Evolutionary conservation across 1,284 basidiomycete species (phyloP).

Genomic region (Cutaneotrichosporon curvatum): DNA sequence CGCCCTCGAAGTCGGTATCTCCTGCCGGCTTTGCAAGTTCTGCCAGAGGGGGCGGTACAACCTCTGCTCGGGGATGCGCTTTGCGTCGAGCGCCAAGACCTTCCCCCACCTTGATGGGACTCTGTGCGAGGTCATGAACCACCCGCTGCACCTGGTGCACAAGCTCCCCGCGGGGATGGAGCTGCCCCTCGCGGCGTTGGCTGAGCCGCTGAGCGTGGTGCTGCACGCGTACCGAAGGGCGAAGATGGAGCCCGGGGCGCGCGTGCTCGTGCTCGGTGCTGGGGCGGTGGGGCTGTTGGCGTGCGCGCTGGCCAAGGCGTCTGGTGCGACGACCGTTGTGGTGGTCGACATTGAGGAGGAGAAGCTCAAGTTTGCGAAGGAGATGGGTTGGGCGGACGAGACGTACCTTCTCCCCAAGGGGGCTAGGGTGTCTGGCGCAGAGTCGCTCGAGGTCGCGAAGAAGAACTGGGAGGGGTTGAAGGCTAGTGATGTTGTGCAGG

Average conservation of each 20-base stretch:
- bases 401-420: conserved; percentile 59
- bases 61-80: conserved; percentile 77
- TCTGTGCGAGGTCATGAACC: conserved; percentile 78
- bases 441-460: conserved; percentile 62
- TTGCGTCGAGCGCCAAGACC: conserved; percentile 81
- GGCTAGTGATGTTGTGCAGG: conserved; percentile 17
- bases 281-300: conserved; percentile 88
- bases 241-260: conserved; percentile 55
- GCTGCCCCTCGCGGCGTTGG: conserved; percentile 73
- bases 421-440: conserved; percentile 51
- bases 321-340: conserved; percentile 64
- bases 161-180: conserved; percentile 73
- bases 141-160: conserved; percentile 75
- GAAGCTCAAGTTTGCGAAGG: conserved; percentile 67
- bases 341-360: conserved; percentile 78
- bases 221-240: conserved; percentile 73
- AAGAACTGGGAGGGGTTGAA: conserved; percentile 51
- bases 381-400: conserved; percentile 67
- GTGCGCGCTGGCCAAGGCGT: conserved; percentile 64
- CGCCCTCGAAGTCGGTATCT: conserved; percentile 86
- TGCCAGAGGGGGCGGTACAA: conserved; percentile 76
- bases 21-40: conserved; percentile 59
- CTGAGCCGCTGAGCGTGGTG: conserved; percentile 84
- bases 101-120: conserved; percentile 91
- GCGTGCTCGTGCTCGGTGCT: conserved; percentile 80